Evolutionary conservation across 371 early-diverging fungal species (phyloP).

Genomic region (Mortierella sp.): DNA sequence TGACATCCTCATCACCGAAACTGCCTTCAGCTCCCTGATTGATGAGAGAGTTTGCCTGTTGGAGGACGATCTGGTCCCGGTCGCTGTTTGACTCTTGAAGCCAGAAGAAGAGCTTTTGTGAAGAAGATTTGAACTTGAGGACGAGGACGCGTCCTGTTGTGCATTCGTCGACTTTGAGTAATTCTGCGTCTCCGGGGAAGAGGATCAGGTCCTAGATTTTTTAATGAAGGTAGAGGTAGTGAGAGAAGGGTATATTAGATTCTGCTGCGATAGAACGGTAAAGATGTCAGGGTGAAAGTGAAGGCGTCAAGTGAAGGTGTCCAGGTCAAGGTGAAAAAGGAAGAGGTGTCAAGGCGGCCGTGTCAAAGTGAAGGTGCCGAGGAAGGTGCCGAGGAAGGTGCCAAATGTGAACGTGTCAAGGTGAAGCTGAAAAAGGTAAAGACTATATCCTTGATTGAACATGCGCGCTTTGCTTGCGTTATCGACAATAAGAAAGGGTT

Average conservation of each 20-base stretch:
- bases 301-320: too few species aligned
- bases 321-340: too few species aligned
- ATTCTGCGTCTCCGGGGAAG: slow-evolving; percentile 84
- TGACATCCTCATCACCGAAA: slow-evolving; percentile 43
- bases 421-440: too few species aligned
- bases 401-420: too few species aligned
- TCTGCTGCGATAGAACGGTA: not conserved
- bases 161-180: slow-evolving; percentile 75
- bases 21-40: slow-evolving; percentile 59
- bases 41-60: slow-evolving; percentile 70
- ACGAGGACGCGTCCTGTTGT: slow-evolving; percentile 82
- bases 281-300: not conserved
- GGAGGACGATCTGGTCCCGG: slow-evolving; percentile 67
- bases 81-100: slow-evolving; percentile 78
- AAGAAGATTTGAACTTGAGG: slow-evolving; percentile 81
- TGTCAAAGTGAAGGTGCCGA: too few species aligned
- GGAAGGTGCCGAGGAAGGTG: too few species aligned
- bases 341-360: too few species aligned
- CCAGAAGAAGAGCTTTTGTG: slow-evolving; percentile 85
- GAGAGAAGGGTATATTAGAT: not conserved
- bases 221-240: not conserved
- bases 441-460: not conserved
- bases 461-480: not conserved
- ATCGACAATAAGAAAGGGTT: not conserved
- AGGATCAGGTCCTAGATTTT: slow-evolving; percentile 73